Evolutionary conservation across 106 monocot genomes (phyloP).

Genomic region (Xerophyta viscosa): DNA sequence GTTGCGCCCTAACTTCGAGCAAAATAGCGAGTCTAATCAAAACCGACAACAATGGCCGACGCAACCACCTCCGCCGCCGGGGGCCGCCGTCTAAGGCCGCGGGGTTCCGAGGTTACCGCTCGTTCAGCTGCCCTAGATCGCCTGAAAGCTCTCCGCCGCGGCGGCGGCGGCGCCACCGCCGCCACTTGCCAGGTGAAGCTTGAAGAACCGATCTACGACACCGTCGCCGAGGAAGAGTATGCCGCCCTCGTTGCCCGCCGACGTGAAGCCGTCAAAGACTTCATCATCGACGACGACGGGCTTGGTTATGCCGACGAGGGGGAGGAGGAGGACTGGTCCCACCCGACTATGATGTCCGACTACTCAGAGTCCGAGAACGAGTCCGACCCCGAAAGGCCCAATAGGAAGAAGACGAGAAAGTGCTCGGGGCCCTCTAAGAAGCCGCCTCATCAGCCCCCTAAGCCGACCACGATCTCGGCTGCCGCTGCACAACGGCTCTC

Average conservation of each 20-base stretch:
- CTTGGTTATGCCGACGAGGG: slow-evolving; percentile 91
- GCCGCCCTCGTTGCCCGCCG: slow-evolving; percentile 65
- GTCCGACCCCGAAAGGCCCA: slow-evolving; percentile 12
- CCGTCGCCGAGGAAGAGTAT: slow-evolving; percentile 78
- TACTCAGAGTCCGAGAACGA: slow-evolving; percentile 15
- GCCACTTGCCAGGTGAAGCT: slow-evolving; percentile 49
- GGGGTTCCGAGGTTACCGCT: slow-evolving; percentile 28
- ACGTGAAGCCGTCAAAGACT: slow-evolving; percentile 48
- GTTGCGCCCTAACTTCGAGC: too few species aligned
- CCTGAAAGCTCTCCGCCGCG: slow-evolving; percentile 52
- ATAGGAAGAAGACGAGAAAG: slow-evolving; percentile 17
- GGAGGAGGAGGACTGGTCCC: slow-evolving; percentile 91
- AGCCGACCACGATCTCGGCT: slow-evolving; percentile 37
- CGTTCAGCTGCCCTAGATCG: slow-evolving; percentile 67
- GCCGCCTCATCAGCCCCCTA: slow-evolving; percentile 24
- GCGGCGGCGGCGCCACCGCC: slow-evolving; percentile 26
- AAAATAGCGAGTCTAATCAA: too few species aligned
- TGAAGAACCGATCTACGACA: slow-evolving; percentile 87
- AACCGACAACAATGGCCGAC: slow-evolving; percentile 17
- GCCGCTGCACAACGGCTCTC: slow-evolving; percentile 74
- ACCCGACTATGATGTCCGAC: slow-evolving; percentile 34
- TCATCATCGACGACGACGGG: slow-evolving; percentile 89
- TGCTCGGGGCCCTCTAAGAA: background rate
- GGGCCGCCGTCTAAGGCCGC: slow-evolving; percentile 38
- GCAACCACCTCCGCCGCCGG: slow-evolving; percentile 17